Percentiles rank a stretch among this genome's conserved stretches.
These are phyloP conservation scores for Albizia julibrissin DNA, from an alignment of 306 rosid species.

Conservation along the genomic window DNA sequence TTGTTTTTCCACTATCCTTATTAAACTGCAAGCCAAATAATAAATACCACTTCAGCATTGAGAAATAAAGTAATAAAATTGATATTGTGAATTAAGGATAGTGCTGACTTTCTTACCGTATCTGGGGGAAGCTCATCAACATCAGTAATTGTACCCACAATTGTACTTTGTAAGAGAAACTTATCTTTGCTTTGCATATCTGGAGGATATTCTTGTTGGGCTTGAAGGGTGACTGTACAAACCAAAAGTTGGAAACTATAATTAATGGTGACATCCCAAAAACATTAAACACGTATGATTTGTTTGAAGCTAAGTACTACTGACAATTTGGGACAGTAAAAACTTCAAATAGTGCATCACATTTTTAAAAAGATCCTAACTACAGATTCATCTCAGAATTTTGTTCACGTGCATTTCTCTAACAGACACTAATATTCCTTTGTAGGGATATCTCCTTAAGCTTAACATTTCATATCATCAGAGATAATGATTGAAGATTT, in stretches of 20 bases:
- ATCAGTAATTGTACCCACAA: conserved; percentile 53
- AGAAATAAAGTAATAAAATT: neutral
- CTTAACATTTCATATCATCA: conserved; percentile 8
- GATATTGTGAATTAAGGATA: neutral
- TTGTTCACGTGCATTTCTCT: neutral
- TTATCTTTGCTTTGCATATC: conserved; percentile 75
- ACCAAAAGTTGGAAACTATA: conserved; percentile 28
- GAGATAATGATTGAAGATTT: conserved; percentile 8
- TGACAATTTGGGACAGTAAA: neutral
- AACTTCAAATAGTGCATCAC: neutral
- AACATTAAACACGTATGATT: conserved; percentile 24
- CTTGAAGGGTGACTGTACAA: conserved; percentile 69
- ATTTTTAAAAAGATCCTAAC: neutral
- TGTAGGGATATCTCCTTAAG: neutral
- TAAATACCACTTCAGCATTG: neutral
- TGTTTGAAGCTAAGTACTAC: conserved; percentile 9
- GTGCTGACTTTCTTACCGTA: conserved; percentile 46
- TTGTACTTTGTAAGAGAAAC: conserved; percentile 72
- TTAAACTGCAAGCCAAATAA: conserved; percentile 51
- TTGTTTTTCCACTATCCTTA: conserved; percentile 62
- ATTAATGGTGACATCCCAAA: conserved; percentile 21
- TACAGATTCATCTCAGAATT: conserved; percentile 4
- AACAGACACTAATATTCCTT: neutral
- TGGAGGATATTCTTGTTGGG: conserved; percentile 67
- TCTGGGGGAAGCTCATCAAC: conserved; percentile 68